These are phyloP conservation scores for Nicotiana attenuata DNA, from an alignment of 257 asterid genomes.

Conservation along the genomic window DNA sequence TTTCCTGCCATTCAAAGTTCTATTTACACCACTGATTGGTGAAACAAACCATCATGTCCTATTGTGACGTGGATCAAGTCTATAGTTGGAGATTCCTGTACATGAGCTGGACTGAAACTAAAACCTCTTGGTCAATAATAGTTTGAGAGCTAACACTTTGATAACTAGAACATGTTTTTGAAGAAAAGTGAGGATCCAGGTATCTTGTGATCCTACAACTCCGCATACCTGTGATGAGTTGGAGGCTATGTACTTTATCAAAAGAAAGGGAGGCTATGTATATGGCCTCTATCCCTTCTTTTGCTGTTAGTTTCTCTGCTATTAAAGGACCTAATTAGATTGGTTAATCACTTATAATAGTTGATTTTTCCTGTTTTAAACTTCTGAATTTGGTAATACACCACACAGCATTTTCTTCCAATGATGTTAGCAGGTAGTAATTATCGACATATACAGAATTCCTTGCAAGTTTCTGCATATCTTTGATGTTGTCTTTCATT, in stretches of 20 bases:
- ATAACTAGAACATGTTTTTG: background rate
- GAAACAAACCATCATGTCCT: too few relatives aligned
- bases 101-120: background rate
- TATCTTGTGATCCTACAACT: conserved; percentile 2
- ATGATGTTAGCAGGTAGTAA: background rate
- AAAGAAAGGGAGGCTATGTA: background rate
- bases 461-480: conserved; percentile 21
- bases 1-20: background rate
- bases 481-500: background rate
- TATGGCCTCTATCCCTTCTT: background rate
- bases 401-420: background rate
- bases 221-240: background rate
- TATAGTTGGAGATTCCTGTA: background rate
- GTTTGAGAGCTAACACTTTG: background rate
- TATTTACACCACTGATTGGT: background rate
- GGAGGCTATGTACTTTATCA: background rate
- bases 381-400: background rate
- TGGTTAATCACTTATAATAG: background rate
- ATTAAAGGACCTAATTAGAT: background rate
- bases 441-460: background rate
- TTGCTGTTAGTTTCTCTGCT: background rate
- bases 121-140: background rate
- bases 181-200: background rate
- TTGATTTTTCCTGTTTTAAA: background rate
- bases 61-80: too few relatives aligned